Percentiles rank a stretch among this genome's conserved stretches.
Conservation (phyloP, 139 green algal species). For the Gonium pectorale region DNA sequence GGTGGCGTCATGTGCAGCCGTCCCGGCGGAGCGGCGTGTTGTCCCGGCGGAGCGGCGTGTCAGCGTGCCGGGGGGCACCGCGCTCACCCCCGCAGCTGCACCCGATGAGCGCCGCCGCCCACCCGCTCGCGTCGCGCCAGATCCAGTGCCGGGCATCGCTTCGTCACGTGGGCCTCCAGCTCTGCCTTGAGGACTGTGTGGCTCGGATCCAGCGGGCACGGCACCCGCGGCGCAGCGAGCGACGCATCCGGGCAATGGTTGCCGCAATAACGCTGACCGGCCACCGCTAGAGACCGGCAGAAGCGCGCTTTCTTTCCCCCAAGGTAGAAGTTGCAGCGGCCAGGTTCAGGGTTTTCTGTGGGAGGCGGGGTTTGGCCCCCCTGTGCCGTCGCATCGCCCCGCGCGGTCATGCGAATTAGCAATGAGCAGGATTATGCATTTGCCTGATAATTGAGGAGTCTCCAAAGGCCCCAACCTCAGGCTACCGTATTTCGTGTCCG, state of each 20-base stretch:
- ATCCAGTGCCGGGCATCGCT: background rate
- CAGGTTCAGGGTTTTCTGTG: background rate
- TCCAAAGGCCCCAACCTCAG: too few relatives aligned
- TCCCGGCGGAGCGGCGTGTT: too few relatives aligned
- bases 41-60: too few relatives aligned
- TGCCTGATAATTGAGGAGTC: too few relatives aligned
- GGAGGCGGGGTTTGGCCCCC: background rate
- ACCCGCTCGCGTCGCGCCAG: background rate
- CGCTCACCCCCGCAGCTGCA: too few relatives aligned
- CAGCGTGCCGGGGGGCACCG: too few relatives aligned
- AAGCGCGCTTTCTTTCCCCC: background rate
- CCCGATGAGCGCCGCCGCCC: background rate
- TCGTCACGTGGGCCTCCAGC: slow-evolving; percentile 1
- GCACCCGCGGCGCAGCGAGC: background rate
- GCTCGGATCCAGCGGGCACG: slow-evolving; percentile 28
- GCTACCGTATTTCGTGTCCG: too few relatives aligned
- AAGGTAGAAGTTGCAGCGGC: slow-evolving; percentile 9
- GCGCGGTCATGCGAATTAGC: too few relatives aligned
- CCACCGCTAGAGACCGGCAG: background rate
- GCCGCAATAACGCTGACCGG: slow-evolving; percentile 14
- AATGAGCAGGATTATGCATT: too few relatives aligned
- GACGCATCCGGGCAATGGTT: slow-evolving; percentile 10
- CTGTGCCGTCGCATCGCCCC: too few relatives aligned
- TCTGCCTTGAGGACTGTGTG: slow-evolving; percentile 1
- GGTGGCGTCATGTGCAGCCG: too few relatives aligned